Evolutionary conservation across 805 yeast genomes (phyloP).

Genomic region (Schizosaccharomyces cryophilus): DNA sequence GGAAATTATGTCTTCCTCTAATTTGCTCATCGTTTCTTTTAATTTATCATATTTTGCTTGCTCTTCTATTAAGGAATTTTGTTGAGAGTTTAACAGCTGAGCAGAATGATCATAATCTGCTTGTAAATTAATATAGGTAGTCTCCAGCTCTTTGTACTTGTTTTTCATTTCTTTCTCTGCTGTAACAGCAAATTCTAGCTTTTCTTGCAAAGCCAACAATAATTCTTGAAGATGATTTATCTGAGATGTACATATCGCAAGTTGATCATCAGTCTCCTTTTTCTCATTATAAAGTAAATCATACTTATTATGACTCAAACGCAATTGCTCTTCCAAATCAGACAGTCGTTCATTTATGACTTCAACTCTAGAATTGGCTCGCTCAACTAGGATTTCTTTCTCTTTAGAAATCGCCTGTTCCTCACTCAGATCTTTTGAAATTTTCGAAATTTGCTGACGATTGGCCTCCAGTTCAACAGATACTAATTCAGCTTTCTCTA

Average conservation of each 20-base stretch:
- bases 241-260: not conserved
- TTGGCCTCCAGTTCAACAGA: not conserved
- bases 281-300: not conserved
- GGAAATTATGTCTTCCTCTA: not conserved
- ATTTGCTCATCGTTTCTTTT: not conserved
- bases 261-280: not conserved
- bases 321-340: not conserved
- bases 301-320: not conserved
- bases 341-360: not conserved
- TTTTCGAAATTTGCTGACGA: not conserved
- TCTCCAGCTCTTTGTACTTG: not conserved
- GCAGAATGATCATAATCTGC: not conserved
- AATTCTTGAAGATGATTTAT: not conserved
- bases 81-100: not conserved
- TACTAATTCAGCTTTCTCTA: constrained; percentile 2
- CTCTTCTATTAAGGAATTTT: not conserved
- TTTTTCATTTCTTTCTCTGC: not conserved
- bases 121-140: not conserved
- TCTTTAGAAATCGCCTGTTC: not conserved
- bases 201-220: not conserved
- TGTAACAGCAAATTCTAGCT: not conserved
- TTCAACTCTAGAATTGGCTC: not conserved
- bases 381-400: not conserved
- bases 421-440: not conserved
- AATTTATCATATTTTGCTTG: not conserved